Evolutionary conservation across 768 basidiomycete species (phyloP), one percentile per base, ranked within the genome.

Genomic region (Podaxis sp.): DNA sequence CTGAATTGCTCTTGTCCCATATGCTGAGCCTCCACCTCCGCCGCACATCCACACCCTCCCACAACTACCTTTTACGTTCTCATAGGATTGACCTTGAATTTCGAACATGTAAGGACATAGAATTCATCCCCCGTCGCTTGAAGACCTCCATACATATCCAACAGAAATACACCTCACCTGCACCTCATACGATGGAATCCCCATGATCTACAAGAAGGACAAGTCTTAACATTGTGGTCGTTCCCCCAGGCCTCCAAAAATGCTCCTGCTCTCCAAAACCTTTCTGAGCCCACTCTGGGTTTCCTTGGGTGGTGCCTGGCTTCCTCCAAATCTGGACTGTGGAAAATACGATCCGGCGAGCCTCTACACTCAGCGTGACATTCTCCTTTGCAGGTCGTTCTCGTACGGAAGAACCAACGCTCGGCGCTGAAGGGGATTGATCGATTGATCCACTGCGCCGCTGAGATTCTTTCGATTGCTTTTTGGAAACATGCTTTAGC

Each of bases 141-240:
- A 64, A 65, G 11, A 62, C 54, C 4, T 62, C 61, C 46, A 62
- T n/a, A 50, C 67, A 68, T 9, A 63, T 47, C 67, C 67, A 66
- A 58, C 65, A 65, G 44, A 66, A 61, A 64, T 86, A 82, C 7
- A 75, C 75, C 3, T 77, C 77, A 64, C 83, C 59, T 70, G 66
- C 83, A 86, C 1, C 67, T 62, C 71, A 86, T 79, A 66, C 83
- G 84, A 66, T 84, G 69, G 83, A 86, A 0, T 82, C 84, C 21
- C 72, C 72, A 73, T 5, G 77, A 71, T 0, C 64, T 63, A 63
- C 83, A 86, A 14, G 64, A 57, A 1, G 83, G 82, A 60, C 84
- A 86, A 50, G 71, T 71, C 68, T 81, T 81, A 37, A 74, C 76
- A 7, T 77, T 76, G 18, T 71, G 67, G 14, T 50, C 58, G 14